These are phyloP conservation scores for Musa balbisiana DNA, from an alignment of 202 grass and related monocot genomes.

Conservation along the genomic window DNA sequence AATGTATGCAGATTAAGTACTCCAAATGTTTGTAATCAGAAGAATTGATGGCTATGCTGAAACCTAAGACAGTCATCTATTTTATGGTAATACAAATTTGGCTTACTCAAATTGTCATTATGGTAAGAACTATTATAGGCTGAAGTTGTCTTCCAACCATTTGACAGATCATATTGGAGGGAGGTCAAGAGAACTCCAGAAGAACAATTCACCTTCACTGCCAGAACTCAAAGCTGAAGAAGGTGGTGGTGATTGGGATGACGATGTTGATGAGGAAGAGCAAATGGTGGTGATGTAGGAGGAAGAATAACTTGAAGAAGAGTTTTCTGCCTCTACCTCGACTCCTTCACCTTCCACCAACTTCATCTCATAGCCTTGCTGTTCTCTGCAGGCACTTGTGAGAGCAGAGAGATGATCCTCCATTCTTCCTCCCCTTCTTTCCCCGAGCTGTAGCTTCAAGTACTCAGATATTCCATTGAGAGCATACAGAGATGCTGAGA, in stretches of 20 bases:
- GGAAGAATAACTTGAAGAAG: background rate
- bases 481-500: slow-evolving; percentile 66
- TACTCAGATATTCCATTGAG: slow-evolving; percentile 84
- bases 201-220: slow-evolving; percentile 1
- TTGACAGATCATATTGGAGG: slow-evolving; percentile 1
- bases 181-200: slow-evolving; percentile 17
- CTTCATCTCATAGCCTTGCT: background rate
- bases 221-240: background rate
- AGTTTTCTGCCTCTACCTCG: background rate
- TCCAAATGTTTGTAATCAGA: background rate
- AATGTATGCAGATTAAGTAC: background rate
- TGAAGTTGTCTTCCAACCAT: background rate
- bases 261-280: background rate
- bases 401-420: slow-evolving; percentile 7
- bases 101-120: background rate
- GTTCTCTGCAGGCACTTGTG: background rate
- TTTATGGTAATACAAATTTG: slow-evolving; percentile 1
- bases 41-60: background rate
- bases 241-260: background rate
- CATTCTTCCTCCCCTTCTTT: background rate
- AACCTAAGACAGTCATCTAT: background rate
- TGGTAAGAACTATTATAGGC: background rate
- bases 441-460: slow-evolving; percentile 24
- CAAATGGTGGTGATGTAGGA: background rate
- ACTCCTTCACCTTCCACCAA: background rate